Evolutionary conservation across 2,329 filamentous ascomycete genomes (phyloP), one percentile per base, ranked within the genome.

Genomic region (Fusarium dlaminii): DNA sequence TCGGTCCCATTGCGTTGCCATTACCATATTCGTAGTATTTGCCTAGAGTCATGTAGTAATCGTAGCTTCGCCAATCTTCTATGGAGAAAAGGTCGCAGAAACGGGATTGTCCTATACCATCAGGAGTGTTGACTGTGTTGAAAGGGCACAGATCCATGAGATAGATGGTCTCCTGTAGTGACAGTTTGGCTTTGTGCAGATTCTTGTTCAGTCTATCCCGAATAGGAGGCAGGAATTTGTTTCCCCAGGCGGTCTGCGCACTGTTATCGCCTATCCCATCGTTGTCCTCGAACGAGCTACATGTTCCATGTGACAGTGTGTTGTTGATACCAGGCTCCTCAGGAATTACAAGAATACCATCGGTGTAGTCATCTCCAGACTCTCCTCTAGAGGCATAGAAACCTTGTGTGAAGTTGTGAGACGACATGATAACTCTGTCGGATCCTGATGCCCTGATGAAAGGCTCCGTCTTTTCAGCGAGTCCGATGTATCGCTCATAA

Each of bases 61-160:
- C 91, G 82, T 97, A 98, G 67, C 88, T 84, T 40, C 85, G 83
- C 93, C 94, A 98, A 82, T 97, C 94, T 2, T 87, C 81, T 20
- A 86, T 80, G 0, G 89, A 91, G 83, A 98, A 98, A 32, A 98
- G 85, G 20, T 81, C 80, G 82, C 95, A 98, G 83, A 98, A 97
- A 0, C 86, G 84, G 0, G 94, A 94, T 15, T 92, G 80, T 3
- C 72, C 75, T 3, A 66, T 72, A 9, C 84, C 88, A 6, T 87
- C 83, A 0, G 82, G 79, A 11, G 89, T 86, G 14, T 92, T 90
- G n/a, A 97, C 90, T 0, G 94, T 96, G 75, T 92, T 88, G 83
- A 94, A 98, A 0, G 95, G 92, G 78, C 95, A 98, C 68, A 98
- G 86, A 77, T 98, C 94, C 94, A 98, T 98, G 39, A 98, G 80